A percentile compares a stretch with the other conserved stretches of the same genome.
These are phyloP conservation scores for Magnolia changhungtana DNA, from an alignment of 164 flowering plant genomes.

Conservation along the genomic window DNA sequence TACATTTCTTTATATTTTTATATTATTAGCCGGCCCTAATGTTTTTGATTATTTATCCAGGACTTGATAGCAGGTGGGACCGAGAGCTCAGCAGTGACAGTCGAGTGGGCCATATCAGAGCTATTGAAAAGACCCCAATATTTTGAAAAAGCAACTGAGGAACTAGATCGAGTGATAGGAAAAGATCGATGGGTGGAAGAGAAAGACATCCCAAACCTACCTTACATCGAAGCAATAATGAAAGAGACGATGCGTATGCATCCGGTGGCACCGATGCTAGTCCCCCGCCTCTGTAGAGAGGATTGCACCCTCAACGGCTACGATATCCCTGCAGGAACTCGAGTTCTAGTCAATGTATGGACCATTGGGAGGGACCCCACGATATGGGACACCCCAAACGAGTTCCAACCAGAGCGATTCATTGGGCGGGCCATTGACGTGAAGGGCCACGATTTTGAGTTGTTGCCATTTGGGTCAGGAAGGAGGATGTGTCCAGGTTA, in stretches of 20 bases:
- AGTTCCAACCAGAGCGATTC: conserved; percentile 67
- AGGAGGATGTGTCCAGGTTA: conserved; percentile 85
- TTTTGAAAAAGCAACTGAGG: conserved; percentile 52
- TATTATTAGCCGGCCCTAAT: too few species aligned
- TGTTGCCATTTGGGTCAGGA: conserved; percentile 76
- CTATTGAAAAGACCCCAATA: conserved; percentile 53
- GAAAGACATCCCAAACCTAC: conserved; percentile 54
- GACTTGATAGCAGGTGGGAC: conserved; percentile 77
- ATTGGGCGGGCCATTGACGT: conserved; percentile 52
- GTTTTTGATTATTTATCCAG: conserved; percentile 20
- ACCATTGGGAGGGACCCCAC: conserved; percentile 63
- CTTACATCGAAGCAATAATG: conserved; percentile 54
- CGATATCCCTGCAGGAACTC: conserved; percentile 50
- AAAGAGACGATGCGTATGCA: conserved; percentile 84
- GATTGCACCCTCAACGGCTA: conserved; percentile 47
- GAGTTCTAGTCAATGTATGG: conserved; percentile 49
- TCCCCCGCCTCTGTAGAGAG: conserved; percentile 43
- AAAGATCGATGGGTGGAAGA: conserved; percentile 63
- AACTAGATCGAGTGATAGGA: conserved; percentile 69
- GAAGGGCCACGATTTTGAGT: conserved; percentile 62
- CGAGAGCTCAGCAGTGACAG: conserved; percentile 67
- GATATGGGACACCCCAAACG: conserved; percentile 54
- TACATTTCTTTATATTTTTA: too few species aligned
- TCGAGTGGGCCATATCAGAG: conserved; percentile 83
- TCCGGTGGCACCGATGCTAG: conserved; percentile 73